These are phyloP conservation scores for Drosera spatulata DNA, from an alignment of 179 eudicot species.

Conservation along the genomic window DNA sequence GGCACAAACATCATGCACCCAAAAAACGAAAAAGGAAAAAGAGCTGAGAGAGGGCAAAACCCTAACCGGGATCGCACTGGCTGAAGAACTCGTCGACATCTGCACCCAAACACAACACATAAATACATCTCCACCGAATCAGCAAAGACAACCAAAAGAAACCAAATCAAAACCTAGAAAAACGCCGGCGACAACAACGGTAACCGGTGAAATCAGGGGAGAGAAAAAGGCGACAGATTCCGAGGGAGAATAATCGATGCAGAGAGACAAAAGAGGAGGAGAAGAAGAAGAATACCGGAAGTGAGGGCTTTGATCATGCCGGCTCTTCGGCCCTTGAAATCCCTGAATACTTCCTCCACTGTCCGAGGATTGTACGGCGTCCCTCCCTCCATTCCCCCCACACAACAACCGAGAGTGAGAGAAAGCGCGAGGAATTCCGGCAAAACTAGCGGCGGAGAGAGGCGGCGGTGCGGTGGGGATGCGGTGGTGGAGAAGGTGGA, in stretches of 20 bases:
- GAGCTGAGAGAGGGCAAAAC: background rate
- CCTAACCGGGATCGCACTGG: constrained; percentile 2
- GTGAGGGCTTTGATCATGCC: constrained; percentile 78
- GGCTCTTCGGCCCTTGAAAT: constrained; percentile 67
- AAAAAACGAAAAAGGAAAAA: too few species aligned
- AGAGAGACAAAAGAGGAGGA: background rate
- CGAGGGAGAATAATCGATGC: background rate
- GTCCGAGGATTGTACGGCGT: constrained; percentile 61
- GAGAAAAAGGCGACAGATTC: background rate
- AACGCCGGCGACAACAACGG: background rate
- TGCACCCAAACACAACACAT: background rate
- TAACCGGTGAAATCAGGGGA: background rate
- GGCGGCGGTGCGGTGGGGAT: too few species aligned
- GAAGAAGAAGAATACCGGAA: constrained; percentile 22
- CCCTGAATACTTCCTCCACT: constrained; percentile 73
- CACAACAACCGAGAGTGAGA: too few species aligned
- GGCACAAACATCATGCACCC: too few species aligned
- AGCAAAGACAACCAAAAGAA: background rate
- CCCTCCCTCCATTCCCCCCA: constrained; percentile 25
- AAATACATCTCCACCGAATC: background rate
- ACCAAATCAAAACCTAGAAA: background rate
- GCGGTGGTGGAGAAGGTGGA: too few species aligned
- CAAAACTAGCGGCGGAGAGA: too few species aligned
- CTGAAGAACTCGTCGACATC: background rate
- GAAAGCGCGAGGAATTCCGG: too few species aligned